These are phyloP conservation scores for Clarkia xantiana DNA, from an alignment of 345 rosid species.

Conservation along the genomic window DNA sequence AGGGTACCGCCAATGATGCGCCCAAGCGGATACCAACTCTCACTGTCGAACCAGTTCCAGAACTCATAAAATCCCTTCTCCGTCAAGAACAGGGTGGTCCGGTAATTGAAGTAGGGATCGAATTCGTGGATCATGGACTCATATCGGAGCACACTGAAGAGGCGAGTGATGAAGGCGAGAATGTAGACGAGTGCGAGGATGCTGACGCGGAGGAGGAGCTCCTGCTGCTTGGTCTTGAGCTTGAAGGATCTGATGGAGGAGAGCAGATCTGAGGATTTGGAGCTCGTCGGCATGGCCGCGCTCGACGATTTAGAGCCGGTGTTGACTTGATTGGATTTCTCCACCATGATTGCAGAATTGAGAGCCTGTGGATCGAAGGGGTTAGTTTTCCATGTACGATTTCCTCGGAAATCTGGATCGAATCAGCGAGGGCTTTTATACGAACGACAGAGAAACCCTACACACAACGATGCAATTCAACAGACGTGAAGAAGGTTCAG, in stretches of 20 bases:
- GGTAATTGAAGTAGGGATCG: constrained; percentile 92
- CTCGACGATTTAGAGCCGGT: constrained; percentile 5
- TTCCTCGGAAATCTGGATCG: no score
- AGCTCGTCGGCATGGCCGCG: constrained; percentile 6
- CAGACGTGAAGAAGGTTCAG: no score
- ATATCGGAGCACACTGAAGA: constrained; percentile 85
- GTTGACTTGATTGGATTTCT: constrained; percentile 10
- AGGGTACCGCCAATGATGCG: constrained; percentile 93
- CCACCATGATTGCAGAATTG: neutral
- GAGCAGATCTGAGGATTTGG: constrained; percentile 35
- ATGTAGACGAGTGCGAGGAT: constrained; percentile 73
- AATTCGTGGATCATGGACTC: constrained; percentile 99
- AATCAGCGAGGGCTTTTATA: no score
- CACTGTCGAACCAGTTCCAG: constrained; percentile 99
- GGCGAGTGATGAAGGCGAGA: constrained; percentile 72
- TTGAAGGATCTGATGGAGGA: constrained; percentile 34
- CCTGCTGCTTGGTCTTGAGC: constrained; percentile 85
- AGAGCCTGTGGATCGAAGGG: neutral
- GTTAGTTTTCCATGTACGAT: neutral
- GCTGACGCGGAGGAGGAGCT: constrained; percentile 73
- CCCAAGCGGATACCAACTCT: constrained; percentile 98
- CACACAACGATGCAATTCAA: no score
- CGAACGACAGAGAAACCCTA: no score
- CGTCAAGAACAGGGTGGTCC: constrained; percentile 72
- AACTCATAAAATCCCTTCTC: constrained; percentile 86